These are phyloP conservation scores for Flaveria bidentis DNA, from an alignment of 129 eudicot species.

Conservation along the genomic window DNA sequence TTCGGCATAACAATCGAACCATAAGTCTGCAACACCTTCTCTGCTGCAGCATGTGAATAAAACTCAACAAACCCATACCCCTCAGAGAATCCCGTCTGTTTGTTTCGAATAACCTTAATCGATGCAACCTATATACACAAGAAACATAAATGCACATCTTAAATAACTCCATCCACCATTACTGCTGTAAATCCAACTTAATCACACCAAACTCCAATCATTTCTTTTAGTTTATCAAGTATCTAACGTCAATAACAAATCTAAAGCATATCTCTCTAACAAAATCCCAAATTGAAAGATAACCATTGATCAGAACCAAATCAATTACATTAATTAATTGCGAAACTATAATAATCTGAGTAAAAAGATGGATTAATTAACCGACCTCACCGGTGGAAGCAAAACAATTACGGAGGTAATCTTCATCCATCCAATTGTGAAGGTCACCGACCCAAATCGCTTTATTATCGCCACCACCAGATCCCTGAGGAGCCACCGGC, in stretches of 20 bases:
- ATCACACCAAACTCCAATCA: neutral
- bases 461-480: conserved; percentile 58
- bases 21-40: conserved; percentile 68
- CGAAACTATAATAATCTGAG: neutral
- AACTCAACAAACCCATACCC: conserved; percentile 94
- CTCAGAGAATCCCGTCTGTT: conserved; percentile 80
- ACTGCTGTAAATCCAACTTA: neutral
- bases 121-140: conserved; percentile 57
- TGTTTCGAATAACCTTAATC: conserved; percentile 83
- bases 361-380: neutral
- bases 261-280: neutral
- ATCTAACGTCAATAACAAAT: neutral
- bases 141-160: conserved; percentile 11
- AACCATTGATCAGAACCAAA: neutral
- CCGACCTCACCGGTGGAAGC: conserved; percentile 78
- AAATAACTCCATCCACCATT: neutral
- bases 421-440: conserved; percentile 94
- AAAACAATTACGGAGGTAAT: conserved; percentile 79
- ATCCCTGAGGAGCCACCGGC: conserved; percentile 29
- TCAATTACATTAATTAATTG: conserved; percentile 3
- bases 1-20: conserved; percentile 65
- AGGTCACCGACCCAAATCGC: conserved; percentile 95
- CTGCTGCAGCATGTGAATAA: conserved; percentile 68
- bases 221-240: neutral
- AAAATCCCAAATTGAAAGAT: neutral